Evolutionary conservation across 2,329 filamentous ascomycete genomes (phyloP), one percentile per base, ranked within the genome.

Genomic region (Decorospora gaudefroyi): DNA sequence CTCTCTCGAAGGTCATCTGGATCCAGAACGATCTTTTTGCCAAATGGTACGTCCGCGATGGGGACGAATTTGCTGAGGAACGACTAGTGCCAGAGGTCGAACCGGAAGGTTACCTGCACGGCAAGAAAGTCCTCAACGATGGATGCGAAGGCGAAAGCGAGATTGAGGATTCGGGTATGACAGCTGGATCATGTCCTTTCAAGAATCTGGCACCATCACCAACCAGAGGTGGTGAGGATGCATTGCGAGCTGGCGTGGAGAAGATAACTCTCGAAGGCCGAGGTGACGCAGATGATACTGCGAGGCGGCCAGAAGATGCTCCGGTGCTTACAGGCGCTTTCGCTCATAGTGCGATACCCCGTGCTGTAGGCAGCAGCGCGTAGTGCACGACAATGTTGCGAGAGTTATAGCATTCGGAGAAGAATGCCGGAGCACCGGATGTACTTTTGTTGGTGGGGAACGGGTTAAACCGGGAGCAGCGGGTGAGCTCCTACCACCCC

Each of bases 11-110:
- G 68, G 84, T 92, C 17, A 85, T 92, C 53, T 92, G 88, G 87
- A 90, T 92, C 55, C 88, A 92, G 70, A 92, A 92, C 64, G 88
- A 92, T 68, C 76, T 92, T 19, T 88, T 92, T 67, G 86, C 87
- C n/a, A 87, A 86, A 67, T 91, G 87, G 85, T 87, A 90, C 59
- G 81, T 88, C 23, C 76, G 79, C 22, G 84, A 88, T 53, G 84
- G 84, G 35, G 79, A 84, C 23, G 86, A 88, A 67, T 78, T 71
- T 49, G 69, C 63, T 16, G 73, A 76, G 3, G 72, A 73, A 48
- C 70, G 70, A 15, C 59, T 74, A 13, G 62, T 68, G n/a, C 66
- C 66, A 3, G 63, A 68, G 29, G 53, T 71, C 12, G 68, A 70
- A 49, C 44, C 61, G 5, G 68, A 70, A 27, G 68, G 68, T 10